These are phyloP conservation scores for Metschnikowia continentalis DNA, from an alignment of 805 yeast genomes.

Conservation along the genomic window DNA sequence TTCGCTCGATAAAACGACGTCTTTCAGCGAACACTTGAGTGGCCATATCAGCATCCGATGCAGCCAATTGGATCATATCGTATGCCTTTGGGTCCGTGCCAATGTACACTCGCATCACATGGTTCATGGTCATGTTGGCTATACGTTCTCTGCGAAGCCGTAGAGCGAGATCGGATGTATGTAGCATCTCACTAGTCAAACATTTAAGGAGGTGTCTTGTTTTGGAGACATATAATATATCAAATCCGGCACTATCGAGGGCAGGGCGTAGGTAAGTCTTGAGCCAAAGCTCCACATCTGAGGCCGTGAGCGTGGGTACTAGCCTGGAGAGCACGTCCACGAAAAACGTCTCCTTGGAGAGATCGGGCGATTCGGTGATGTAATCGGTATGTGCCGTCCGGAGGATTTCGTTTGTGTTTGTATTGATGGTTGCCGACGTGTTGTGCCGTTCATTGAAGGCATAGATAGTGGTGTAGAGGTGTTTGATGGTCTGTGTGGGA, in stretches of 20 bases:
- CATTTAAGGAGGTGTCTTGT: constrained; percentile 25
- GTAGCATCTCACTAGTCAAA: constrained; percentile 14
- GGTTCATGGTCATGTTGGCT: constrained; percentile 20
- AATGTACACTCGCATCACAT: constrained; percentile 24
- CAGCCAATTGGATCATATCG: constrained; percentile 17
- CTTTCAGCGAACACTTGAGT: constrained; percentile 46
- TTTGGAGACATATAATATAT: constrained; percentile 32
- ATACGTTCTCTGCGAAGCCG: constrained; percentile 19
- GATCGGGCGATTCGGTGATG: constrained; percentile 25
- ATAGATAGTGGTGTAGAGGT: constrained; percentile 12
- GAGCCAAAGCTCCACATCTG: constrained; percentile 45
- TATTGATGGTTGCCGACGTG: constrained; percentile 27
- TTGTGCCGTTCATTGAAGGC: constrained; percentile 28
- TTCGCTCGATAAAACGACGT: constrained; percentile 42
- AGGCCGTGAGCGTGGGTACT: constrained; percentile 26
- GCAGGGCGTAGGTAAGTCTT: constrained; percentile 46
- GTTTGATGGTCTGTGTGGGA: constrained; percentile 9
- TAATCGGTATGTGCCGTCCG: constrained; percentile 29
- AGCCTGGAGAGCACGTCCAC: constrained; percentile 34
- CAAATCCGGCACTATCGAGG: constrained; percentile 55
- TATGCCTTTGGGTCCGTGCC: constrained; percentile 17
- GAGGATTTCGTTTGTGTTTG: constrained; percentile 34
- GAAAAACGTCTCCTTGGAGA: constrained; percentile 34
- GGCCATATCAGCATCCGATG: constrained; percentile 15
- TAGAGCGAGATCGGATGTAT: constrained; percentile 22